phyloP scores from a whole-genome alignment of 345 rosid genomes.

The Stellera chamaejasme region DNA sequence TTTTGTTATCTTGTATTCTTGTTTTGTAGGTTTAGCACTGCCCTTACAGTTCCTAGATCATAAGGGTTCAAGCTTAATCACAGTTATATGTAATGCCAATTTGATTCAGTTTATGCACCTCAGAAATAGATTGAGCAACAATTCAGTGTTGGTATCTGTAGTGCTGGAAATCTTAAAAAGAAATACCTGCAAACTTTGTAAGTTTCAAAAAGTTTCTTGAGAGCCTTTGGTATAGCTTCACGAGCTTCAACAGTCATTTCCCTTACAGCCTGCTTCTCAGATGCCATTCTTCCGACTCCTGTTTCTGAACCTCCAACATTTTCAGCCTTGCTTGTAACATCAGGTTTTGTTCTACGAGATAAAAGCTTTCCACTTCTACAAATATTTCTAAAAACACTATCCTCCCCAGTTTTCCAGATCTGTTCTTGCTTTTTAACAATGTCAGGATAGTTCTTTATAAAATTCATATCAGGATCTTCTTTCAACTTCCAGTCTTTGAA shows the following conservation, averaged over 20 bases:
- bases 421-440: constrained; percentile 35
- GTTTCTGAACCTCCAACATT: constrained; percentile 29
- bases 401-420: constrained; percentile 24
- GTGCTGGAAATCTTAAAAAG: no score
- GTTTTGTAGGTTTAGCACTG: no score
- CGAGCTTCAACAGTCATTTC: constrained; percentile 34
- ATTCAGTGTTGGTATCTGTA: no score
- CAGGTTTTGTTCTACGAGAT: constrained; percentile 21
- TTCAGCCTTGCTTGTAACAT: constrained; percentile 21
- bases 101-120: no score
- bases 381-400: neutral
- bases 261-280: constrained; percentile 24
- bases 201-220: no score
- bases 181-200: no score
- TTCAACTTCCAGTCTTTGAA: constrained; percentile 53
- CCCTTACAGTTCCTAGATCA: no score
- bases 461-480: constrained; percentile 30
- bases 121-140: no score
- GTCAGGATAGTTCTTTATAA: constrained; percentile 36
- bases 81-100: no score
- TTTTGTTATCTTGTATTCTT: no score
- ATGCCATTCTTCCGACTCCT: constrained; percentile 21
- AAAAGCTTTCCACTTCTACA: constrained; percentile 21
- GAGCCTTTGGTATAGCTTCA: no score
- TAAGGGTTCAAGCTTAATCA: no score